Evolutionary conservation across 2,329 filamentous ascomycete genomes (phyloP).

Genomic region (Bipolaris bicolor): DNA sequence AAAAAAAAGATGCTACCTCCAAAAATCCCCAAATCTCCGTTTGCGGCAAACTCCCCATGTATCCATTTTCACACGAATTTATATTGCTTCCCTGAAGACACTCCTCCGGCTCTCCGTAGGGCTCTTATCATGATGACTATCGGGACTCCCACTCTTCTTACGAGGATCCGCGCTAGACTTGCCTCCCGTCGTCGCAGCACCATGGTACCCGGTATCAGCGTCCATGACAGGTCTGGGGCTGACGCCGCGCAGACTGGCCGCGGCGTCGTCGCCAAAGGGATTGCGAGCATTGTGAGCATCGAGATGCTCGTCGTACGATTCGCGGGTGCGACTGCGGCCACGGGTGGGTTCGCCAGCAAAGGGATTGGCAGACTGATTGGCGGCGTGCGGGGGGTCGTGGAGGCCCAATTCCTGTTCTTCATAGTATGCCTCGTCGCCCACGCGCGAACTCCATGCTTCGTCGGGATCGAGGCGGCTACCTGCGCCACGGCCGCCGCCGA

Average conservation of each 20-base stretch:
- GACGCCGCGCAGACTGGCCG: slow-evolving; percentile 66
- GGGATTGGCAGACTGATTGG: slow-evolving; percentile 47
- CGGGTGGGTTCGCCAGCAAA: slow-evolving; percentile 45
- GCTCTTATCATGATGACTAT: slow-evolving; percentile 58
- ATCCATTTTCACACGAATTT: neutral
- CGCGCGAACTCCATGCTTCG: slow-evolving; percentile 83
- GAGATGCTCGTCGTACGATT: slow-evolving; percentile 47
- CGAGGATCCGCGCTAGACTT: slow-evolving; percentile 46
- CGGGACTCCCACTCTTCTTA: slow-evolving; percentile 42
- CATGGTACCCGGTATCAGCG: slow-evolving; percentile 51
- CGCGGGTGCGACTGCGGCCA: slow-evolving; percentile 58
- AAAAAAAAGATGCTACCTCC: neutral
- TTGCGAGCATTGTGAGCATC: slow-evolving; percentile 39
- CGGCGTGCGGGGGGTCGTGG: slow-evolving; percentile 48
- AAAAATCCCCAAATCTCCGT: neutral
- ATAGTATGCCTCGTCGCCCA: slow-evolving; percentile 78
- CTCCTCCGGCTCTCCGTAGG: slow-evolving; percentile 70
- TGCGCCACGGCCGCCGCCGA: slow-evolving; percentile 46
- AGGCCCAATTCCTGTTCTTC: slow-evolving; percentile 77
- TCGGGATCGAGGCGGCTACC: slow-evolving; percentile 76
- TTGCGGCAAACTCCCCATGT: neutral
- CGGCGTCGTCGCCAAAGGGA: slow-evolving; percentile 52
- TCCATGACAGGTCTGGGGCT: slow-evolving; percentile 72
- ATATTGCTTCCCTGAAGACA: slow-evolving; percentile 74
- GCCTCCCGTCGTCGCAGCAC: slow-evolving; percentile 48